Evolutionary conservation across 2,329 filamentous ascomycete species (phyloP), one percentile per base, ranked within the genome.

Genomic region (Diplodia scrobiculata): DNA sequence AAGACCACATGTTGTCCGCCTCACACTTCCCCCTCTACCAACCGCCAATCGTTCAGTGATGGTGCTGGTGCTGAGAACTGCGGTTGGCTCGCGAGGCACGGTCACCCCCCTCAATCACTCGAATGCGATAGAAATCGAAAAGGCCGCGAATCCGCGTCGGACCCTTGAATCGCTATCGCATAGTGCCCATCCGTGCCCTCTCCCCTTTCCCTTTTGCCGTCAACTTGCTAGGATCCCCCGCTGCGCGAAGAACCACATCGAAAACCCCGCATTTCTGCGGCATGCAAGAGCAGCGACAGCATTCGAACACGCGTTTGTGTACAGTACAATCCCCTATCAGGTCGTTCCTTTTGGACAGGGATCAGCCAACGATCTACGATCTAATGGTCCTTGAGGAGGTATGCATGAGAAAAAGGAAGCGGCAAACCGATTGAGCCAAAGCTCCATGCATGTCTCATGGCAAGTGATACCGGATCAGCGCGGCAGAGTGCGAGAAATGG

Each of bases 341-440:
- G 21, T 11, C n/a, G n/a, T 45, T 19, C 41, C 41, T n/a, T 5
- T 14, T 19, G 41, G 13, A 17, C 27, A 17, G 34, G 25, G 54
- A 58, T 58, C 54, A 45, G 34, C 54, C 32, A 58, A 58, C 29
- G 54, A 58, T 58, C 54, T 58, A 27, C 54, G 36, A 58, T 41
- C 34, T 17, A 21, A 32, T 32, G 25, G 25, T 32, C 50, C 25
- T 53, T n/a, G 13, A 25, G 34, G 32, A 55, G 21, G 21, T 21
- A 32, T 53, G 51, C 27, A 32, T 17, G 51, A 10, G 27, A 36
- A 38, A 17, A 45, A 27, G 19, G 54, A 19, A 19, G 41, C 41
- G 41, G 6, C 41, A 55, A 14, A 34, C 52, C 19, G 10, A n/a
- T 13, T 17, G 10, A 55, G 52, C 52, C 52, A 55, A 32, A 38